These are phyloP conservation scores for Colletotrichum abscissum DNA, from an alignment of 2,329 filamentous ascomycete species.

Conservation along the genomic window DNA sequence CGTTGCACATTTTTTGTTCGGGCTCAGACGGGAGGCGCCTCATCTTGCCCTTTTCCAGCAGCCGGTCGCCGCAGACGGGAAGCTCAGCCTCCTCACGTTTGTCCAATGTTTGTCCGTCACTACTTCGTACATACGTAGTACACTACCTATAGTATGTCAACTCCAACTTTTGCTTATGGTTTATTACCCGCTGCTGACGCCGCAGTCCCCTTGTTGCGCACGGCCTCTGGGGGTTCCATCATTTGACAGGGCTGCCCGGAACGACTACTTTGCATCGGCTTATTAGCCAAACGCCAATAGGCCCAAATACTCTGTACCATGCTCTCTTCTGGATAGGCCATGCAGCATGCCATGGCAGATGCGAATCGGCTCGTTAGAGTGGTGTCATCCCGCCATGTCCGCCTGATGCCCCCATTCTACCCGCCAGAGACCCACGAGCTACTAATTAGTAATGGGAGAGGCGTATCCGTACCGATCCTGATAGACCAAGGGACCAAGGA, in stretches of 20 bases:
- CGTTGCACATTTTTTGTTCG: background rate
- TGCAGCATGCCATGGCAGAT: background rate
- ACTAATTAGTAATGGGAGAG: background rate
- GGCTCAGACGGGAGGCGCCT: conserved; percentile 12
- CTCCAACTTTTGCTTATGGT: no score
- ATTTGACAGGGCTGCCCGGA: conserved; percentile 7
- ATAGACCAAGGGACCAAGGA: background rate
- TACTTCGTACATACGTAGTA: no score
- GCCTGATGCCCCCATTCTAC: background rate
- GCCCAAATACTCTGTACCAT: background rate
- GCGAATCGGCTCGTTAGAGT: background rate
- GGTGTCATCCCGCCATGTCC: conserved; percentile 3
- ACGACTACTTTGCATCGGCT: conserved; percentile 5
- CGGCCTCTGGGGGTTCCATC: conserved; percentile 3
- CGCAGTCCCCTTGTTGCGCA: conserved; percentile 15
- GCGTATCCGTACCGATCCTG: background rate
- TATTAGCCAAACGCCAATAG: background rate
- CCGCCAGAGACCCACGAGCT: background rate
- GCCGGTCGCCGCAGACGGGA: no score
- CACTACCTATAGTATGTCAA: no score
- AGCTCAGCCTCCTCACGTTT: background rate
- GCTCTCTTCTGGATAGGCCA: background rate
- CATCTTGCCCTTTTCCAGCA: background rate
- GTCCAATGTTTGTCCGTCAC: background rate
- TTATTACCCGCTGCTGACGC: conserved; percentile 1